Percentiles rank a stretch among this genome's conserved stretches.
These are phyloP conservation scores for Candida berthetii DNA, from an alignment of 805 yeast species.

Conservation along the genomic window DNA sequence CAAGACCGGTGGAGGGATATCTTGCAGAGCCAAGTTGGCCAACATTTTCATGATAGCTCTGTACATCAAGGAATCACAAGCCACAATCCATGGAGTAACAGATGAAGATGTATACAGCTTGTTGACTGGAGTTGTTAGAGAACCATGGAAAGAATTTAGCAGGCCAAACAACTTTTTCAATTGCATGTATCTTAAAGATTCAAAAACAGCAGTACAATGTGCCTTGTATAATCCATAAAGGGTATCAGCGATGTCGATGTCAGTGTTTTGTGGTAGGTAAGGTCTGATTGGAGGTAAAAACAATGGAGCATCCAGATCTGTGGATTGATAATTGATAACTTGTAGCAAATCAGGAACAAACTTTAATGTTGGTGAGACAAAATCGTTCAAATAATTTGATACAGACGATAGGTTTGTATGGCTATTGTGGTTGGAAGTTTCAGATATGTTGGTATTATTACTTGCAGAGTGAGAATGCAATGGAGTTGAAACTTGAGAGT, in stretches of 20 bases:
- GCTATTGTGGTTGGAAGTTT: too few species aligned
- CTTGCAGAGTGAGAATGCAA: conserved; percentile 1
- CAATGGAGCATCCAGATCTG: conserved; percentile 18
- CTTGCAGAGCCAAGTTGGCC: conserved; percentile 51
- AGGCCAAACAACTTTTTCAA: conserved; percentile 51
- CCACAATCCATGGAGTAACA: conserved; percentile 54
- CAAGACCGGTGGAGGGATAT: conserved; percentile 52
- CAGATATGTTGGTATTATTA: too few species aligned
- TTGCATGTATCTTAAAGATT: conserved; percentile 62
- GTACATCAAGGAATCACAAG: conserved; percentile 64
- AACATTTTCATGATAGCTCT: conserved; percentile 48
- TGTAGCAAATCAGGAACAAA: conserved; percentile 16
- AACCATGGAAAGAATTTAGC: conserved; percentile 44
- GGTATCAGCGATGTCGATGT: conserved; percentile 54
- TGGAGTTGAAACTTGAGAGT: conserved; percentile 21
- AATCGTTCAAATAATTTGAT: neutral
- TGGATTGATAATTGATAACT: conserved; percentile 9
- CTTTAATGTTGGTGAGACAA: conserved; percentile 7
- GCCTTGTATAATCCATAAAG: conserved; percentile 56
- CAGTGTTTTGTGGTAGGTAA: conserved; percentile 38
- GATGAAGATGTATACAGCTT: conserved; percentile 45
- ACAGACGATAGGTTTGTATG: neutral
- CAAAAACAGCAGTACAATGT: conserved; percentile 60
- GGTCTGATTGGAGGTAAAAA: conserved; percentile 30
- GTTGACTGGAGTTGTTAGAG: conserved; percentile 58